A percentile compares a stretch with the other conserved stretches of the same genome.
phyloP scores from a whole-genome alignment of 1,284 basidiomycete species.

The Clitocybe nebularis region DNA sequence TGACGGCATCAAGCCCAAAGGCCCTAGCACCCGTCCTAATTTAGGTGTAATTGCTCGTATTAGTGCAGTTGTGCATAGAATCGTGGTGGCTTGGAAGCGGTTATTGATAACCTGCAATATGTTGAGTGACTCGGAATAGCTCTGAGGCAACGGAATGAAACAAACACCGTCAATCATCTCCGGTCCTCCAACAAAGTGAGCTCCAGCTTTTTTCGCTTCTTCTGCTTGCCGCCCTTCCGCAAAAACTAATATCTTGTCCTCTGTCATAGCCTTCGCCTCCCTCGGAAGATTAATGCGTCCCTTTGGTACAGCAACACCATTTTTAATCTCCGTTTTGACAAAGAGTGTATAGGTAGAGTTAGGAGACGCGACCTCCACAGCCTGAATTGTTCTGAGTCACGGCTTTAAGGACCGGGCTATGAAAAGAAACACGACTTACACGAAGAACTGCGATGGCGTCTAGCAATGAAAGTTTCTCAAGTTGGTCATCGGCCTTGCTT shows the following conservation, averaged over 20 bases:
- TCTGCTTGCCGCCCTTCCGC: constrained; percentile 76
- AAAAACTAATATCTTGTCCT: constrained; percentile 83
- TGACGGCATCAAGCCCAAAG: constrained; percentile 93
- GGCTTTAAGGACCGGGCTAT: constrained; percentile 1
- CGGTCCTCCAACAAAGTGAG: constrained; percentile 80
- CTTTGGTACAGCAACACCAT: constrained; percentile 75
- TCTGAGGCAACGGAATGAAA: constrained; percentile 15
- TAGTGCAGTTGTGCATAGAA: constrained; percentile 80
- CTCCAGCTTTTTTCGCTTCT: constrained; percentile 79
- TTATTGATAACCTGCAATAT: constrained; percentile 57
- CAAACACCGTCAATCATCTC: constrained; percentile 80
- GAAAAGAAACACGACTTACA: constrained; percentile 36
- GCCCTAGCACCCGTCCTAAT: constrained; percentile 88
- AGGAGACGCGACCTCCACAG: constrained; percentile 76
- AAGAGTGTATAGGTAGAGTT: constrained; percentile 76
- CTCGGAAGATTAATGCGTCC: constrained; percentile 57
- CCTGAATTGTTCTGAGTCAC: constrained; percentile 43
- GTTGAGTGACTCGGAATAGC: constrained; percentile 6
- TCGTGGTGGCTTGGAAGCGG: constrained; percentile 72
- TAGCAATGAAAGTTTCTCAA: constrained; percentile 57
- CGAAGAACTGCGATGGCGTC: constrained; percentile 68
- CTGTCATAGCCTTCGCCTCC: constrained; percentile 68
- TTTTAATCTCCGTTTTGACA: constrained; percentile 73
- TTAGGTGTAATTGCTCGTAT: constrained; percentile 76
- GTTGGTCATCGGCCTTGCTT: constrained; percentile 44